Evolutionary conservation across 2,329 filamentous ascomycete species (phyloP), one percentile per base, ranked within the genome.

Genomic region (Lachnellula subtilissima): DNA sequence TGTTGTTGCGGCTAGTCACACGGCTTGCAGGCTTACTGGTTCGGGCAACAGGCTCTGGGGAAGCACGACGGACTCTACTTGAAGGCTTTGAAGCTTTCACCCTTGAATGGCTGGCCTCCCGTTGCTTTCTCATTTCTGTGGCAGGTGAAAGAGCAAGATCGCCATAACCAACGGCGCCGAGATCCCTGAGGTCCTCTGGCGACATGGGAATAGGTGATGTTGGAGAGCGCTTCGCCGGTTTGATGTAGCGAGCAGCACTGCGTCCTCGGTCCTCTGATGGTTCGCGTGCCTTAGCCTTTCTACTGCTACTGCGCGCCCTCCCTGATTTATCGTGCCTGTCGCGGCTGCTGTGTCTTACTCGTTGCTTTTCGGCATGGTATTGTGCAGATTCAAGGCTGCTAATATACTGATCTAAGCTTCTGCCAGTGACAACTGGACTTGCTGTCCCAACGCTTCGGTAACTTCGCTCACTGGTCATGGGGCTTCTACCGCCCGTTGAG

Each of bases 161-260:
- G 61, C 55, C 68, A 58, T 59, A 72, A 66, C 66, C 61, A 46
- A 59, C 50, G 35, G 67, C 63, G 60, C 79, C 81, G 50, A 87
- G 72, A 63, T 82, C 86, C 67, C 84, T 83, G 57, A 89, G 70
- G 65, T 97, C 91, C 65, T 96, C 90, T 0, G 91, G 91, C 3
- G 92, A 96, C 92, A 97, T 97, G 3, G 92, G 91, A 2, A 96
- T 81, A 0, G 93, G 93, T 0, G 93, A 97, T 2, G 91, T 95
- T 0, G 93, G 93, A 1, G 93, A 97, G 22, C 89, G 81, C 73
- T 96, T 96, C 12, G 85, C 83, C 17, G 88, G 83, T 67, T 85
- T 87, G 60, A 87, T 91, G 61, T 85, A 87, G 22, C 86, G 82
- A 46, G 82, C 78, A 12, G 80, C 75, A 23, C 79, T 80, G 59